Evolutionary conservation across 169 alveolate genomes (phyloP), one percentile per base, ranked within the genome.

Genomic region (Cryptosporidium viatorum): DNA sequence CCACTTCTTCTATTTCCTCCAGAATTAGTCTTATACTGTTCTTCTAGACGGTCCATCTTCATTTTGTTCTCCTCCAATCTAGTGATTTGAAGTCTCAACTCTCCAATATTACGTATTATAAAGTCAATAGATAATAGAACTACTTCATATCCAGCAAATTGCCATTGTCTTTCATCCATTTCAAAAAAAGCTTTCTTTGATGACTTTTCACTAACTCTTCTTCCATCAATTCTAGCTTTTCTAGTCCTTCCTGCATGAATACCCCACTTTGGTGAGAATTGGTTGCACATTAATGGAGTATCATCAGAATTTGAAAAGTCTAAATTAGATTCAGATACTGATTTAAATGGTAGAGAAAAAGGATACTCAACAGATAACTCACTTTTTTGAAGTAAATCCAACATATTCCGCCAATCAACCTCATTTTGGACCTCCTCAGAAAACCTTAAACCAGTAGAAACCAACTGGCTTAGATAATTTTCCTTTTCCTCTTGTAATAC

Each of bases 181-280:
- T 59, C 74, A 62, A 80, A 80, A 26, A 7, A 29, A 65, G 23
- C n/a, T n/a, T 37, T 39, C 51, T 6, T 65, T 5, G 69, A 26
- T 1, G 69, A 26, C 43, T 62, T 80, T 16, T 80, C 75, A 80
- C 51, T 48, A 2, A 43, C 14, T 14, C 45, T 80, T 37, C 70
- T 65, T 35, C 21, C 21, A 12, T 21, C 55, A 7, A 52, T 26
- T 18, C 23, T 73, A 55, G 33, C 26, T 26, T 21, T 33, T 8
- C 3, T 14, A 62, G 33, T 43, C 12, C 26, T 80, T 37, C 89
- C 73, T 62, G 89, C 68, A 43, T 41, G 23, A 18, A 31, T 48
- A 7, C 89, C 89, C 89, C 89, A 80, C 41, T 59, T 80, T 3
- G 89, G 89, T 23, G 89, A 80, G 51, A 80, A 80, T 23, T 80